Base-by-base conservation (phyloP, 352 stramenopile genomes). In the Phytophthora sojae region DNA sequence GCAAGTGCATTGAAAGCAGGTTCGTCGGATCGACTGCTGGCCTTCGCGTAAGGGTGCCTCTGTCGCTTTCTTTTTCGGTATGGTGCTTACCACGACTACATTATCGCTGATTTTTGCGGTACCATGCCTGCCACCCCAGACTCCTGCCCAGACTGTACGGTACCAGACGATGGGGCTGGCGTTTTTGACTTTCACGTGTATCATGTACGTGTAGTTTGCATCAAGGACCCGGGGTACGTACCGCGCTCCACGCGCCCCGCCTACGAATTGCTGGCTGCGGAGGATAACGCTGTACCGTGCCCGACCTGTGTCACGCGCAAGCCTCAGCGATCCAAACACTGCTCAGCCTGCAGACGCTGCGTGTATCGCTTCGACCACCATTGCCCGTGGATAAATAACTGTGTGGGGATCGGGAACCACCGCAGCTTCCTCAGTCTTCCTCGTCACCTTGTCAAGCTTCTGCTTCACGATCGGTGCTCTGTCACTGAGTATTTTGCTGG, bases 361-460 rank as follows among this genome's bases (percentile, higher is more conserved):
- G 86, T 95, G 32, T 77, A 93, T 53, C 88, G 88, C 17, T 95
- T 95, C 54, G 88, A 95, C 64, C 88, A 95, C 64, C 88, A 95
- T 61, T 95, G 88, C 71, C 88, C 88, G 44, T 95, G 88, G 88
- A 91, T 95, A 57, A 94, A 93, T 75, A 95, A 95, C 67, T 95
- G 88, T 61, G 77, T 95, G 50, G 88, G 88, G 8, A 72, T 89
- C 8, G 77, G 82, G 23, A 95, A 95, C 59, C 88, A 95, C 64
- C 71, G 74, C 50, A 88, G 75, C 21, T 95, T 95, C 47, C 69
- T 95, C n/a, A n/a, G 51, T 89, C 19, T 95, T 95, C 45, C 76
- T 94, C 29, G 37, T 67, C 1, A 77, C 69, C 12, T 61, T 95
- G 23, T 72, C 81, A 6, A 42, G 67, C 12, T 92, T 88, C 39